A percentile compares a stretch with the other conserved stretches of the same genome.
Evolutionary conservation across 495 filamentous ascomycete genomes (phyloP).

Genomic region (Annulohypoxylon stygium): DNA sequence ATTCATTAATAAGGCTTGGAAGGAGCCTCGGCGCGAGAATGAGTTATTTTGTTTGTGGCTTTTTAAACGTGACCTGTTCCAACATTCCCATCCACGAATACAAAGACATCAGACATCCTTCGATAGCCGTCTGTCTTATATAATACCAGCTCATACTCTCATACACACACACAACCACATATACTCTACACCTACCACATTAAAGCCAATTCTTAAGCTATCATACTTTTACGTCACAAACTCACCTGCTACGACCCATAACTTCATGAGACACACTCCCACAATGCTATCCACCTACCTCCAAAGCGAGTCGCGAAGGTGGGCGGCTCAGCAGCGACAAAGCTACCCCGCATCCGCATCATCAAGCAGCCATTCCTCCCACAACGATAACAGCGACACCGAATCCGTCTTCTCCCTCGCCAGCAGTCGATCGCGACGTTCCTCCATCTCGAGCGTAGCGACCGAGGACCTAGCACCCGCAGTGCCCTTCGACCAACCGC

Average conservation of each 20-base stretch:
- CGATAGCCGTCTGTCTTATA: background rate
- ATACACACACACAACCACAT: slow-evolving; percentile 10
- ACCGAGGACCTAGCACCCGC: slow-evolving; percentile 38
- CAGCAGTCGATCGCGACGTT: slow-evolving; percentile 38
- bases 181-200: slow-evolving; percentile 6
- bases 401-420: slow-evolving; percentile 40
- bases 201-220: slow-evolving; percentile 26
- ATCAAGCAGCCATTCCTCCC: slow-evolving; percentile 26
- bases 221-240: slow-evolving; percentile 30
- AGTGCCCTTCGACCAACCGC: slow-evolving; percentile 38
- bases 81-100: slow-evolving; percentile 13
- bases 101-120: background rate
- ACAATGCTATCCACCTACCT: slow-evolving; percentile 40
- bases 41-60: slow-evolving; percentile 40
- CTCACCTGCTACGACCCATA: slow-evolving; percentile 1
- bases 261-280: background rate
- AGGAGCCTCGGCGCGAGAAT: slow-evolving; percentile 37
- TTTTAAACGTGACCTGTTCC: slow-evolving; percentile 36
- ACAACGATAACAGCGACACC: slow-evolving; percentile 33
- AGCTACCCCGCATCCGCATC: slow-evolving; percentile 43
- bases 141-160: background rate
- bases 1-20: slow-evolving; percentile 30
- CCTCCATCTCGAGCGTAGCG: slow-evolving; percentile 47
- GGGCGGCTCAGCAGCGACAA: slow-evolving; percentile 40
- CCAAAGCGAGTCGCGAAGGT: slow-evolving; percentile 38